A percentile compares a stretch with the other conserved stretches of the same genome.
Conservation (phyloP, 495 filamentous ascomycete species). For the Hyaloscypha variabilis region DNA sequence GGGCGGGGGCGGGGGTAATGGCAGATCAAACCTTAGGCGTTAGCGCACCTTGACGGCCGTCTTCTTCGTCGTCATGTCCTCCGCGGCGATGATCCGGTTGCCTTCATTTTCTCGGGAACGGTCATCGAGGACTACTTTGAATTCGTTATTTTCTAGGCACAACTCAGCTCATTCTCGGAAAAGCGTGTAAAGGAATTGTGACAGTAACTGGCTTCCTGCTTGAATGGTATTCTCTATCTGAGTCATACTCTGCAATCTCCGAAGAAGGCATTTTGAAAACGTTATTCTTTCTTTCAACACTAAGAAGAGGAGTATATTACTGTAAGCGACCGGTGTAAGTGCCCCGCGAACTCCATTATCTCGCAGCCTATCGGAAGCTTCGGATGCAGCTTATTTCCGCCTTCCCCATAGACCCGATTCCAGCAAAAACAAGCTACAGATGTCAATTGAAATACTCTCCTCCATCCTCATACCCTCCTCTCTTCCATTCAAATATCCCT, state of each 20-base stretch:
- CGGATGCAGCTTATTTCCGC: no score
- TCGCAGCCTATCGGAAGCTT: no score
- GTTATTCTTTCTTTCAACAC: no score
- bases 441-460: constrained; percentile 20
- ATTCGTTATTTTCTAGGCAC: constrained; percentile 90
- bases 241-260: constrained; percentile 53
- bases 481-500: background rate
- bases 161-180: no score
- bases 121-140: constrained; percentile 93
- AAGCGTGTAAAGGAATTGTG: no score
- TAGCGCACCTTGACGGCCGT: constrained; percentile 95
- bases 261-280: constrained; percentile 34
- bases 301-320: no score
- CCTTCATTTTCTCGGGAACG: constrained; percentile 94
- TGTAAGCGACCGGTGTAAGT: no score
- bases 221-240: constrained; percentile 81
- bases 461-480: background rate
- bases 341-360: constrained; percentile 12
- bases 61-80: constrained; percentile 81
- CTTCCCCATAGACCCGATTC: constrained; percentile 29
- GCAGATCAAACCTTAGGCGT: constrained; percentile 90
- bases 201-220: constrained; percentile 60
- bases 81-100: constrained; percentile 93
- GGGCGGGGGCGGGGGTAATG: constrained; percentile 67
- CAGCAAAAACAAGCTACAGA: constrained; percentile 17